Evolutionary conservation across 169 alveolate genomes (phyloP).

Genomic region (Babesia ovata): DNA sequence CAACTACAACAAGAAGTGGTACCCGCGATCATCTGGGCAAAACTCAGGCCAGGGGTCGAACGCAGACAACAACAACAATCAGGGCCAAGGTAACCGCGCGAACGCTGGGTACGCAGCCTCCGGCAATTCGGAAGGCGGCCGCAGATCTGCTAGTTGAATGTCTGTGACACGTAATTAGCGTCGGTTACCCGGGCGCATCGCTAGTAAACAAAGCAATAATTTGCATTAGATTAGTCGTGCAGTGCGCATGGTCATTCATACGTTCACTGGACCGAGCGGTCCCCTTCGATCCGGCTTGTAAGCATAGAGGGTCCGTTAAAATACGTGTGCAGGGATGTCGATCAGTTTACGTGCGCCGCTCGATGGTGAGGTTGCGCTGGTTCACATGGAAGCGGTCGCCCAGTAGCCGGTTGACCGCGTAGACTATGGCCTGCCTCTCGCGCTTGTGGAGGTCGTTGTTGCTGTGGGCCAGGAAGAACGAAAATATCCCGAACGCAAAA

Average conservation of each 20-base stretch:
- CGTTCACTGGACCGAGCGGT: too few relatives aligned
- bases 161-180: too few relatives aligned
- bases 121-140: not conserved
- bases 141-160: not conserved
- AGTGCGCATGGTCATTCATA: too few relatives aligned
- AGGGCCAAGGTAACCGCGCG: constrained; percentile 6
- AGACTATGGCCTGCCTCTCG: constrained; percentile 59
- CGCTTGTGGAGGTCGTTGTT: constrained; percentile 44
- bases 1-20: constrained; percentile 5
- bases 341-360: constrained; percentile 5
- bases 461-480: constrained; percentile 50
- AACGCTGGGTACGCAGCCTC: not conserved
- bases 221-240: too few relatives aligned
- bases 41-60: not conserved
- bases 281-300: too few relatives aligned
- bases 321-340: too few relatives aligned
- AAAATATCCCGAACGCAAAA: constrained; percentile 40
- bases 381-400: constrained; percentile 57
- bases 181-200: too few relatives aligned
- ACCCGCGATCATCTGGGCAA: too few relatives aligned
- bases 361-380: constrained; percentile 34
- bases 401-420: constrained; percentile 63
- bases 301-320: too few relatives aligned
- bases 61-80: not conserved
- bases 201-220: too few relatives aligned